Base-by-base conservation (phyloP, 257 asterid genomes). In the Nicotiana knightiana region DNA sequence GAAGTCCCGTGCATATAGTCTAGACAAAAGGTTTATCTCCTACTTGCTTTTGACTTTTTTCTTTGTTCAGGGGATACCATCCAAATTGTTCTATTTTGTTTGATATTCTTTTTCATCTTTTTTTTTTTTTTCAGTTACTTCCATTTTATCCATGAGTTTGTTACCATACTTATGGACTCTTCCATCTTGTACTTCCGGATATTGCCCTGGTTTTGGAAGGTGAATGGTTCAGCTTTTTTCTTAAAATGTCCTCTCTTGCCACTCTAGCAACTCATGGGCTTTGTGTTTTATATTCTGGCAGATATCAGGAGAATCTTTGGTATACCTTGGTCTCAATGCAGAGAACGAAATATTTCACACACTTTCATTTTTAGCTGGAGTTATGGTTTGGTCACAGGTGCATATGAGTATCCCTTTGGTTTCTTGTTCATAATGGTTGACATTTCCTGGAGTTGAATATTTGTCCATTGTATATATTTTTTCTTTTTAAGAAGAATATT, bases 181-280 rank as follows among this genome's bases (percentile, higher is more conserved):
- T 91, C 94, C 59, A 94, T 96, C 83, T 83, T 96, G 89, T 93
- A 84, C 88, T 93, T 85, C 26, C 93, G 98, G 83, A 54, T 94
- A 64, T 81, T 96, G 85, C 99, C 99, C 78, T 96, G 98, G 98
- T 93, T 96, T 51, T 96, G 98, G 99, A 94, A 92, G 98, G 99
- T 94, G 80, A 87, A 90, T 70, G 76, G 68, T 83, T 75, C 61
- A 26, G 37, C 28, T 43, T 46, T 83, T 82, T 39, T 79, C 62
- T 32, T 85, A 64, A 82, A 51, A 48, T 33, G 81, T 57, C 30
- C 33, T 63, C 57, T 81, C 61, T 67, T 82, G 24, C 71, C 83
- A 81, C 59, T 12, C 13, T 71, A 53, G 66, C 30, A 61, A 21
- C 13, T 61, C 18, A 58, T 35, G 10, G 58, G 43, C 58, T 18